Conservation (phyloP, 306 rosid genomes). For the Arachis stenosperma region DNA sequence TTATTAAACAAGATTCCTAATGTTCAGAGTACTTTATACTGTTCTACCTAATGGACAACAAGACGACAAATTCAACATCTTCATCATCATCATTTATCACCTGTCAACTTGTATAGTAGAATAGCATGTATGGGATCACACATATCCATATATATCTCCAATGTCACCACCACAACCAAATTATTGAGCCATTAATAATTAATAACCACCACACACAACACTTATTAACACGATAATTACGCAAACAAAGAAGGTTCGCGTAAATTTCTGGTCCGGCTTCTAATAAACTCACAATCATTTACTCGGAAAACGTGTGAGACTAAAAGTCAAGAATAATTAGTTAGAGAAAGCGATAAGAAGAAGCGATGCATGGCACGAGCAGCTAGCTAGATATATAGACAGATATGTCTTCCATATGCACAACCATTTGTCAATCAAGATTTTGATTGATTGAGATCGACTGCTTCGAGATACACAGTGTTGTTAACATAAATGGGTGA, state of each 20-base stretch:
- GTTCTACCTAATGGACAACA: conserved; percentile 50
- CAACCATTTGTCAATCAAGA: conserved; percentile 56
- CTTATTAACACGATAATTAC: not conserved
- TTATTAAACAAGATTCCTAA: conserved; percentile 33
- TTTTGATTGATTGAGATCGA: conserved; percentile 37
- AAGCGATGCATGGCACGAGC: conserved; percentile 6
- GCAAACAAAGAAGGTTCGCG: conserved; percentile 38
- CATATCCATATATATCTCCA: too few species aligned
- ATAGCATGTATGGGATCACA: conserved; percentile 11
- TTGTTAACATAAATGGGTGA: too few species aligned
- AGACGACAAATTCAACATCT: conserved; percentile 43
- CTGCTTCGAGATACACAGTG: not conserved
- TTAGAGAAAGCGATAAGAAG: conserved; percentile 19
- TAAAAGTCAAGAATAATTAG: conserved; percentile 24
- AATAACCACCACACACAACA: conserved; percentile 3
- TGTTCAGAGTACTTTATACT: conserved; percentile 36
- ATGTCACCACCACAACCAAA: not conserved
- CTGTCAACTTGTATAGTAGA: conserved; percentile 25
- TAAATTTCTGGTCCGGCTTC: conserved; percentile 38
- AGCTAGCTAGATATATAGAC: conserved; percentile 39
- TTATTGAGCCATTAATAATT: conserved; percentile 38
- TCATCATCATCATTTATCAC: conserved; percentile 16
- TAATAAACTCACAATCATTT: not conserved
- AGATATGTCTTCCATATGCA: conserved; percentile 51
- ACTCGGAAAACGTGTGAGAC: not conserved